Base-by-base conservation (phyloP, 2,329 filamentous ascomycete genomes). In the Helotiales sp. region DNA sequence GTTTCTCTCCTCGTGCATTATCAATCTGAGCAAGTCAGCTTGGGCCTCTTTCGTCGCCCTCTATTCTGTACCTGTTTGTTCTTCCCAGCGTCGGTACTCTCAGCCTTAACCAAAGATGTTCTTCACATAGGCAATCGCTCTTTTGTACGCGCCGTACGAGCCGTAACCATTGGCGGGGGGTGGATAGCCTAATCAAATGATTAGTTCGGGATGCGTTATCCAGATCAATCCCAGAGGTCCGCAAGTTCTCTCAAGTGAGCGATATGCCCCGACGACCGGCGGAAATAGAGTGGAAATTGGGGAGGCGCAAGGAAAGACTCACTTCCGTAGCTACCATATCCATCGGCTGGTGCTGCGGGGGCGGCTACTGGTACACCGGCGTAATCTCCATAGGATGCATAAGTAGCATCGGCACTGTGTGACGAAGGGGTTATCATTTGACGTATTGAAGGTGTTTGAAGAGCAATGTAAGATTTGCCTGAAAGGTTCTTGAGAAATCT, bases 141-240 rank as follows among this genome's bases (percentile, higher is more conserved):
- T 61, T 58, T 69, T 69, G 50, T 69, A 69, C 17, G 67, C 13
- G 30, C 59, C 59, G 17, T 66, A 66, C 11, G 50, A 59, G 11
- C 28, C 40, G 28, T 64, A 58, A 2, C 52, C 52, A 1, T 43
- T 37, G 22, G 57, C 34, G 1, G 57, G 57, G 11, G 34, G 13
- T 13, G 52, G 52, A 13, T 57, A 57, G n/a, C 28, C 52, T 57
- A 57, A 7, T 17, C 32, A 20, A 24, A 37, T 20, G 13, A 8
- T 57, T 15, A 57, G 52, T 30, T 57, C 13, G 17, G 17, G 5
- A 45, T 17, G 17, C 6, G 7, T 45, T 45, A 5, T 20, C 1
- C 6, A 45, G 13, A 13, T 10, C 40, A 45, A n/a, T 40, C 17
- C 37, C 10, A 15, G 13, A 3, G 6, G 10, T 40, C 13, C 37